phyloP scores from a whole-genome alignment of 2,329 filamentous ascomycete genomes.

The Monosporascus sp. region DNA sequence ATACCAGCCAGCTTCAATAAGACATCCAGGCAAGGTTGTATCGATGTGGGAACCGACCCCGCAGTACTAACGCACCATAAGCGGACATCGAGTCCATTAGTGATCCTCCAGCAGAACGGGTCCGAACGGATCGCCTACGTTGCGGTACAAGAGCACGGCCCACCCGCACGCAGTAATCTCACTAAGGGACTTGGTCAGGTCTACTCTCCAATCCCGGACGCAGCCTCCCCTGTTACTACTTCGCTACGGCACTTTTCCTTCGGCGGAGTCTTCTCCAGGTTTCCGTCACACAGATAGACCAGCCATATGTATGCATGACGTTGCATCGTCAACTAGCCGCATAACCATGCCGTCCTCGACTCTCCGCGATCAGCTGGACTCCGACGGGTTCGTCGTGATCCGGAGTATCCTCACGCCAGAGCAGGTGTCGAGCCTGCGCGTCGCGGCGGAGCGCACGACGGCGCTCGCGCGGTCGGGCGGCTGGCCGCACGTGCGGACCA shows the following conservation, averaged over 20 bases:
- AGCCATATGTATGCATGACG: background rate
- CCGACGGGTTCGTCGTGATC: slow-evolving; percentile 72
- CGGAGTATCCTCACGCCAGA: slow-evolving; percentile 54
- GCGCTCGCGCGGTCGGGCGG: slow-evolving; percentile 59
- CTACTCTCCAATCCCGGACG: background rate
- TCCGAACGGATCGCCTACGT: background rate
- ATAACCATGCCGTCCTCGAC: slow-evolving; percentile 1
- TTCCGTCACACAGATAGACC: too few species aligned
- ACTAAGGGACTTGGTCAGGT: background rate
- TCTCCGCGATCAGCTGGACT: slow-evolving; percentile 52
- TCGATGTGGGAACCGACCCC: background rate
- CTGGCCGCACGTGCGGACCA: slow-evolving; percentile 78
- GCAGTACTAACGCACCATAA: background rate
- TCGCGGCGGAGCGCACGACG: slow-evolving; percentile 53
- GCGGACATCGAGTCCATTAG: background rate
- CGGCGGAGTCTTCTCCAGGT: too few species aligned
- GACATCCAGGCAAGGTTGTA: background rate
- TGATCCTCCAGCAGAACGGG: background rate
- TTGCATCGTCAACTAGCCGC: slow-evolving; percentile 1
- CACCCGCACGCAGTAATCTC: background rate
- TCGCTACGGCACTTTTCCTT: too few species aligned
- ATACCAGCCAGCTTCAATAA: background rate
- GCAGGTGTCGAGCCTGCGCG: slow-evolving; percentile 55
- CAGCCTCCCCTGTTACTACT: too few species aligned
- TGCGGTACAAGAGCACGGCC: background rate